Base-by-base conservation (phyloP, 352 stramenopile genomes). In the Globisporangium abappressorium region DNA sequence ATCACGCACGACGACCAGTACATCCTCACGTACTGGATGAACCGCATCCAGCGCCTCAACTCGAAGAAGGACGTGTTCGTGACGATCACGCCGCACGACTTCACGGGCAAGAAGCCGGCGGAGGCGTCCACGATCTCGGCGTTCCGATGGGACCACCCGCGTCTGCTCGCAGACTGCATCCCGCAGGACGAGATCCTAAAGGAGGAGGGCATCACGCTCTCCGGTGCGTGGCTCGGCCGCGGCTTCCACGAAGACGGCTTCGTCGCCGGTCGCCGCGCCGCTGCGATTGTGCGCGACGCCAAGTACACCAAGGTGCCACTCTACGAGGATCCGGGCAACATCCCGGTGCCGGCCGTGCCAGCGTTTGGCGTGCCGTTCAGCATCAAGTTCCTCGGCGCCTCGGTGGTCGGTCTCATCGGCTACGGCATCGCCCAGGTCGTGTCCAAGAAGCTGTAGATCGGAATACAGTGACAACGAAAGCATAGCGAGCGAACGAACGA, bases 1-100 rank as follows among this genome's bases (percentile, higher is more conserved):
- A 95, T 95, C 71, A 93, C 85, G 41, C 74, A 88, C 59, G 78
- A 89, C 70, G 86, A 95, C 34, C 75, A 92, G 79, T 95, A 95
- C 77, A 80, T 95, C 46, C 59, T 95, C 26, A 95, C 87, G 59
- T 95, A 95, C 80, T 95, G 87, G 87, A 95, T 95, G 83, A 94
- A 95, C 77, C 85, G 87, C 64, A 94, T 95, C 68, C 87, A 95
- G 75, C 82, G 84, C 64, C 79, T 95, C 54, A 90, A 91, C 73
- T 91, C 77, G 73, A 91, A 90, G 74, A 90, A 94, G 71, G 76
- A 93, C 65, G 83, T 95, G 34, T 95, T 95, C 53, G 87, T 95
- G 61, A 95, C 87, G 54, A 95, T 95, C 78, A 94, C 85, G 66
- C 78, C 78, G 36, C 79, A 90, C 67, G 84, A 92, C 61, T 94